Conservation (phyloP, 228 moss, liverwort and hornwort species). For the Sphagnum magellanicum region DNA sequence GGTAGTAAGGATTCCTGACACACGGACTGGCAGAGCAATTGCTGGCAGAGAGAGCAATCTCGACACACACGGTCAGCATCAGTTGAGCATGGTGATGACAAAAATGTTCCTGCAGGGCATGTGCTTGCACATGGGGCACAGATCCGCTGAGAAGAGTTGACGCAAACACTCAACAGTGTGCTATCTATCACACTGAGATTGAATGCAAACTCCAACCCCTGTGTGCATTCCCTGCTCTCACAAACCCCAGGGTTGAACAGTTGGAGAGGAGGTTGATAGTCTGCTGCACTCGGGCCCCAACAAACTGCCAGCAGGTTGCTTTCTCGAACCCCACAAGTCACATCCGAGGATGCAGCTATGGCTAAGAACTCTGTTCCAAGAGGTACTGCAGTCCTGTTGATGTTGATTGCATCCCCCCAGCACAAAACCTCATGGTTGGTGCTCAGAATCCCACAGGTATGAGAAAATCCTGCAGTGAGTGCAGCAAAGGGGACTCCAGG, state of each 20-base stretch:
- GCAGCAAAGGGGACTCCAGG: constrained; percentile 20
- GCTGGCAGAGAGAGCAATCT: constrained; percentile 31
- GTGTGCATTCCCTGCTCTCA: constrained; percentile 13
- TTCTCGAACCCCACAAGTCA: constrained; percentile 56
- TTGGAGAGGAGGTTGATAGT: constrained; percentile 46
- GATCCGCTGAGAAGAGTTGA: constrained; percentile 25
- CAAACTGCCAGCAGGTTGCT: constrained; percentile 42
- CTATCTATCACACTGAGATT: constrained; percentile 44
- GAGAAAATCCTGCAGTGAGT: constrained; percentile 33
- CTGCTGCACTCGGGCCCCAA: constrained; percentile 34
- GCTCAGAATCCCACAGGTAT: constrained; percentile 51
- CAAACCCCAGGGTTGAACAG: constrained; percentile 63
- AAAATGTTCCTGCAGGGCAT: constrained; percentile 33
- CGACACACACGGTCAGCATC: constrained; percentile 36
- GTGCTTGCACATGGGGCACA: constrained; percentile 44
- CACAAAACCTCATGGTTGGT: constrained; percentile 47
- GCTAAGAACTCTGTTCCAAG: constrained; percentile 26
- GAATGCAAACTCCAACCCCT: constrained; percentile 28
- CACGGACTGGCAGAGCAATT: constrained; percentile 18
- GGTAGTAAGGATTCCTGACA: constrained; percentile 10
- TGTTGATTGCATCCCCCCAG: constrained; percentile 30
- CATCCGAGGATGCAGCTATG: constrained; percentile 37
- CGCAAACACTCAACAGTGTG: constrained; percentile 28
- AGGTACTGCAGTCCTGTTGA: constrained; percentile 12
- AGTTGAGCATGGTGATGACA: constrained; percentile 24